Conservation (phyloP, 2,329 filamentous ascomycete species). For the Pseudogymnoascus sp. region DNA sequence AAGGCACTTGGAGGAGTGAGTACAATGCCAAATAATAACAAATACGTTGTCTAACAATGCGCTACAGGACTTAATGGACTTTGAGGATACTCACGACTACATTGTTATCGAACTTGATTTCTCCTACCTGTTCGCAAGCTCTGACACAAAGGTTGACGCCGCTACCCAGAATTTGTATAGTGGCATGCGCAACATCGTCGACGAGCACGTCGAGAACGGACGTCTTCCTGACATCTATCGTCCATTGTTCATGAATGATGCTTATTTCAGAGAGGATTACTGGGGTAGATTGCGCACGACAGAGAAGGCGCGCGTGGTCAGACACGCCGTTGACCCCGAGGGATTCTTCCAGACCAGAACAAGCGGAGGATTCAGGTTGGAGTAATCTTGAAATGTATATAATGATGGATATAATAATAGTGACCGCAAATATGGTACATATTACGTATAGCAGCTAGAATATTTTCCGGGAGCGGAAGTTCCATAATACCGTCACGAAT, state of each 20-base stretch:
- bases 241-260: slow-evolving; percentile 30
- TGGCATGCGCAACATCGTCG: slow-evolving; percentile 2
- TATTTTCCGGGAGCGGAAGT: background rate
- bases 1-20: slow-evolving; percentile 14
- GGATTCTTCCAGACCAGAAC: slow-evolving; percentile 20
- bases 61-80: slow-evolving; percentile 19
- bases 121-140: slow-evolving; percentile 15
- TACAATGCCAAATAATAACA: background rate
- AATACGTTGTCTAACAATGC: background rate
- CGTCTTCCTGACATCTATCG: slow-evolving; percentile 18
- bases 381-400: slow-evolving; percentile 13
- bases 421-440: too few species aligned
- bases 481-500: background rate
- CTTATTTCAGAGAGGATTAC: slow-evolving; percentile 16
- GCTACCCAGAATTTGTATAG: slow-evolving; percentile 3
- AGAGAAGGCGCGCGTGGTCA: slow-evolving; percentile 16
- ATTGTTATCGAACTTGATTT: slow-evolving; percentile 27
- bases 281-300: slow-evolving; percentile 11
- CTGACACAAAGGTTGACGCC: background rate
- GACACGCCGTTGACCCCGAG: slow-evolving; percentile 23
- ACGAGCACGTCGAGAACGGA: slow-evolving; percentile 6
- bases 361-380: slow-evolving; percentile 22
- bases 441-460: background rate
- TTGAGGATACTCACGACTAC: slow-evolving; percentile 20
- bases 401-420: background rate